Evolutionary conservation across 371 early-diverging fungal species (phyloP), one percentile per base, ranked within the genome.

Genomic region (Chytridium lagenaria): DNA sequence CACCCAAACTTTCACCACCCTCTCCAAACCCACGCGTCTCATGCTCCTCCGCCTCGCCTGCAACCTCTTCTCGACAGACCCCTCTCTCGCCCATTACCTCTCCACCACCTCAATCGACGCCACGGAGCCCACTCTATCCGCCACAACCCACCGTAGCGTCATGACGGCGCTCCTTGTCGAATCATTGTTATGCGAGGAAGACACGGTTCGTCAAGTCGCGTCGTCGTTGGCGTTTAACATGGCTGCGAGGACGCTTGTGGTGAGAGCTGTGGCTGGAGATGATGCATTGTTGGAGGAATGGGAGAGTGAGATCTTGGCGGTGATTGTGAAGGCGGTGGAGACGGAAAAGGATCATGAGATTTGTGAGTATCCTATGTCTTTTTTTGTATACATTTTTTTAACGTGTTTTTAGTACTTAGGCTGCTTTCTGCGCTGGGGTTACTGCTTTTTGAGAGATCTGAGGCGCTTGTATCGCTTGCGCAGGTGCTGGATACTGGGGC

Each of bases 181-280:
- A 12, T 85, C 85, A 7, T 79, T 92, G 7, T 76, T 92, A 15
- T 84, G 88, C 0, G 37, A 81, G 7, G 88, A 90, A n/a, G 66
- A 74, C 1, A 77, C 83, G 26, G 85, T 92, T 0, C 83, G 91
- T 12, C 89, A 90, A 72, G 83, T 86, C 7, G 91, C 92, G 0
- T 88, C 91, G 0, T 85, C 90, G 0, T 77, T 92, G 33, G 91
- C 89, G 0, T 92, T 88, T 72, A 89, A 93, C 59, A 89, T 75
- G 69, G 39, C 59, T 2, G 33, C 67, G 37, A 40, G 51, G 30
- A 39, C 73, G 49, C 52, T 52, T 1, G 38, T n/a, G 0, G n/a
- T 34, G 7, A 50, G 38, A 0, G 69, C 70, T 22, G 63, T 28
- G 10, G 77, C 75, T 0, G 79, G 80, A 23, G 83, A 85, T 2